Evolutionary conservation across 169 alveolate genomes (phyloP), one percentile per base, ranked within the genome.

Genomic region (Cryptosporidium muris): DNA sequence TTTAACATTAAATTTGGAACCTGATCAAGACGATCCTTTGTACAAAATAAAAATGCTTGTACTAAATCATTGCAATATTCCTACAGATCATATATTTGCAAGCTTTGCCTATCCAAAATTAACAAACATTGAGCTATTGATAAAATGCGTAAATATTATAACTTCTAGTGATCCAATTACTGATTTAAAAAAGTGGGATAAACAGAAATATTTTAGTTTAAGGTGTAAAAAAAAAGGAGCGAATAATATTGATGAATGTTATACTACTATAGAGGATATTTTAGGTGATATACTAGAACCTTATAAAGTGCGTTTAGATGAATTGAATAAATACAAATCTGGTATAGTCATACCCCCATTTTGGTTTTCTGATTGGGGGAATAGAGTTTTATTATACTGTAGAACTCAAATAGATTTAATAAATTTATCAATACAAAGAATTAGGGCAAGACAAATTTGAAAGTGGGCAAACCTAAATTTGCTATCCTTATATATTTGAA

Each of bases 361-460:
- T 58, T 74, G 85, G 85, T 74, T 58, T 52, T 49, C 42, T 14
- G 85, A 74, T 36, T 74, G 85, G 85, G 85, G 85, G 25, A 68
- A 54, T 45, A 74, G 85, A 49, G 67, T 68, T 4, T 25, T 74
- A 16, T 34, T n/a, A 16, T 74, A 74, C 40, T 74, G 54, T 12
- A 58, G 74, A 4, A 74, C 49, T 36, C 85, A 74, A 74, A 74
- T 74, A 56, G 68, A 74, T 11, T 34, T 74, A 25, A 58, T 74
- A 14, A 74, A 74, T 34, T 51, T 74, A 2, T 74, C 85, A 37
- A 9, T 74, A 11, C 51, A 56, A 56, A 62, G 43, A 25, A 58
- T 74, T 60, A 74, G 25, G 25, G 25, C 25, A 25, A 25, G 25
- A 25, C 25, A 25, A 25, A 0, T 25, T 25, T 25, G 36, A 45